Percentiles rank a stretch among this genome's conserved stretches.
Evolutionary conservation across 805 yeast species (phyloP).

Genomic region (Candida alai): DNA sequence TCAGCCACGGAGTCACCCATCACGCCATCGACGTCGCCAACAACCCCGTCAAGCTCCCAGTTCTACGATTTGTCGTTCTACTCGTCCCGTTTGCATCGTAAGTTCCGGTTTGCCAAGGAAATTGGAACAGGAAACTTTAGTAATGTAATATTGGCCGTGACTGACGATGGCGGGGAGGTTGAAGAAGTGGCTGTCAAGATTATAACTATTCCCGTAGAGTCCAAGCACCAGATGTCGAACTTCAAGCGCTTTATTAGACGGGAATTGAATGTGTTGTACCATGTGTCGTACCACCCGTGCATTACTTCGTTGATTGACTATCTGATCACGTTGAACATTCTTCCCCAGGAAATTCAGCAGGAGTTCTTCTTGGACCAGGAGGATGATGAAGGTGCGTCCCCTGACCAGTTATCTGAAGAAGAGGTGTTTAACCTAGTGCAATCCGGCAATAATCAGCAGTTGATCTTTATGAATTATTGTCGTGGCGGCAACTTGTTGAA

Average conservation of each 20-base stretch:
- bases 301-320: slow-evolving; percentile 60
- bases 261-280: slow-evolving; percentile 64
- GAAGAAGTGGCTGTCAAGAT: slow-evolving; percentile 67
- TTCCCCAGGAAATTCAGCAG: slow-evolving; percentile 20
- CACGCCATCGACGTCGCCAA: slow-evolving; percentile 9
- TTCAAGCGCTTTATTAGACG: slow-evolving; percentile 43
- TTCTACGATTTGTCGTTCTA: slow-evolving; percentile 1
- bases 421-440: slow-evolving; percentile 5
- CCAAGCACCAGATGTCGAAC: slow-evolving; percentile 20
- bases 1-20: slow-evolving; percentile 9
- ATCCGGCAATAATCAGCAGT: slow-evolving; percentile 25
- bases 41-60: slow-evolving; percentile 5
- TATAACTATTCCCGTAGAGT: slow-evolving; percentile 34
- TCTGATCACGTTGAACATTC: slow-evolving; percentile 27
- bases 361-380: too few species aligned
- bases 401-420: slow-evolving; percentile 10
- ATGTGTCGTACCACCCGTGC: slow-evolving; percentile 59
- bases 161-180: slow-evolving; percentile 1
- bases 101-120: slow-evolving; percentile 17
- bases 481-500: slow-evolving; percentile 83
- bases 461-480: slow-evolving; percentile 70
- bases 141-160: slow-evolving; percentile 50
- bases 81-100: slow-evolving; percentile 3
- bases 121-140: slow-evolving; percentile 72
- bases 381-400: slow-evolving; percentile 2